Evolutionary conservation across 345 rosid species (phyloP).

Genomic region (Eucalyptus curtisii): DNA sequence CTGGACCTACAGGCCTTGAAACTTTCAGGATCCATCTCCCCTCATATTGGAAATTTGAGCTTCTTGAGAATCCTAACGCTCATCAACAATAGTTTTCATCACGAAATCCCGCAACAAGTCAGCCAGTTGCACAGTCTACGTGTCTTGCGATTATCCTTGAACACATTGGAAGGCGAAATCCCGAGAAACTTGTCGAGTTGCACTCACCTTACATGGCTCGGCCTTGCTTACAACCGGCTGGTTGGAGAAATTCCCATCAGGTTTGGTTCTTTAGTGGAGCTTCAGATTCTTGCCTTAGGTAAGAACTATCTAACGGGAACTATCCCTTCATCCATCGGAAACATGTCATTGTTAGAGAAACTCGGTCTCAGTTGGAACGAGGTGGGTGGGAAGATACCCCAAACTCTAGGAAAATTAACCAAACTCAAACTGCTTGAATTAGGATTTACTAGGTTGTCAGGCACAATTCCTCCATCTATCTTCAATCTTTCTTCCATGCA

Average conservation of each 20-base stretch:
- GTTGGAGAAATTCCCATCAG: conserved; percentile 1
- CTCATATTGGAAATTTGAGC: background rate
- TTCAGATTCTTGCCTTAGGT: too few species aligned
- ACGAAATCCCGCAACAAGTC: background rate
- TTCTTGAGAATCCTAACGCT: background rate
- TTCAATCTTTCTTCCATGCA: conserved; percentile 24
- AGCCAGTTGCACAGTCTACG: background rate
- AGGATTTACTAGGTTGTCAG: background rate
- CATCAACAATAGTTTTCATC: background rate
- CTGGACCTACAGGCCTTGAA: background rate
- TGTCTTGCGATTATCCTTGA: background rate
- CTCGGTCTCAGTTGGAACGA: background rate
- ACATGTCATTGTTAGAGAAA: background rate
- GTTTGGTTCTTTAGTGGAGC: background rate
- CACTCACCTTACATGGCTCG: background rate
- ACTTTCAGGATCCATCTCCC: background rate
- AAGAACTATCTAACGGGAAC: too few species aligned
- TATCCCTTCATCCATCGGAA: conserved; percentile 9
- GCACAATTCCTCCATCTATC: conserved; percentile 5
- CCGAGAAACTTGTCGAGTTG: conserved; percentile 3
- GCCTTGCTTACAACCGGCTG: background rate
- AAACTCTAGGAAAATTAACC: background rate
- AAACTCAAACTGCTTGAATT: background rate
- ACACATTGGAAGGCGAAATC: conserved; percentile 2
- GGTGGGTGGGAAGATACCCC: conserved; percentile 1